These are phyloP conservation scores for Leishmania tarentolae DNA, from an alignment of 208 protist species.

Conservation along the genomic window DNA sequence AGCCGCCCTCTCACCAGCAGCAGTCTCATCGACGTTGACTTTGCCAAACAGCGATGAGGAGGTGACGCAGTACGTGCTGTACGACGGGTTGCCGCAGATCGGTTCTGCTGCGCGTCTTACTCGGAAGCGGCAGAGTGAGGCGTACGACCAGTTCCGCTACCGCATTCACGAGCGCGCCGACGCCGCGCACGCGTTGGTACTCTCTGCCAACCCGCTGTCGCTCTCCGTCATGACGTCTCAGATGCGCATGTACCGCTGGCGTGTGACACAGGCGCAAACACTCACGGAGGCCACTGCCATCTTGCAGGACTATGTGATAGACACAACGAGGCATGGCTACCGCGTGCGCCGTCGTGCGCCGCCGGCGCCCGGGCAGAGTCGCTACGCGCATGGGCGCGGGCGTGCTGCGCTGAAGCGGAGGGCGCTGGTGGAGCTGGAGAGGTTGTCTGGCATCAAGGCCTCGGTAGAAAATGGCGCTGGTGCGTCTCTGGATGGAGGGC, in stretches of 20 bases:
- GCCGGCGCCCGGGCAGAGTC: slow-evolving; percentile 27
- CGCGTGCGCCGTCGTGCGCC: slow-evolving; percentile 33
- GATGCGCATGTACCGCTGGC: slow-evolving; percentile 85
- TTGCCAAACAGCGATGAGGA: slow-evolving; percentile 23
- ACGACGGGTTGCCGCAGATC: slow-evolving; percentile 41
- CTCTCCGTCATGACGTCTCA: slow-evolving; percentile 82
- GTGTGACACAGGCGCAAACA: slow-evolving; percentile 75
- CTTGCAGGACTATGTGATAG: slow-evolving; percentile 57
- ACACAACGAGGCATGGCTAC: slow-evolving; percentile 47
- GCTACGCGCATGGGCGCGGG: slow-evolving; percentile 43
- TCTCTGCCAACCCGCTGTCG: slow-evolving; percentile 82
- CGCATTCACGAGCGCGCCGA: slow-evolving; percentile 61
- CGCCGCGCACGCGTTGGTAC: slow-evolving; percentile 48
- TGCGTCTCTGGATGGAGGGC: not conserved
- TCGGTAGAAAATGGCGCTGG: not conserved
- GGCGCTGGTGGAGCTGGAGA: slow-evolving; percentile 19
- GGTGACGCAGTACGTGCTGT: slow-evolving; percentile 37
- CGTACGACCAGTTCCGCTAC: slow-evolving; percentile 51
- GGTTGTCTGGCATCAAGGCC: slow-evolving; percentile 10
- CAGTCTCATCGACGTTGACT: not conserved
- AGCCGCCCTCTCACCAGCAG: not conserved
- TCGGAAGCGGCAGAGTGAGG: slow-evolving; percentile 54
- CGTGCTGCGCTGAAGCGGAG: slow-evolving; percentile 25
- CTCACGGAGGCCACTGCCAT: slow-evolving; percentile 53
- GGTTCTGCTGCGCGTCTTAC: slow-evolving; percentile 6